Percentiles rank a stretch among this genome's conserved stretches.
These are phyloP conservation scores for Lichina pygmaea DNA, from an alignment of 495 filamentous ascomycete species.

Conservation along the genomic window DNA sequence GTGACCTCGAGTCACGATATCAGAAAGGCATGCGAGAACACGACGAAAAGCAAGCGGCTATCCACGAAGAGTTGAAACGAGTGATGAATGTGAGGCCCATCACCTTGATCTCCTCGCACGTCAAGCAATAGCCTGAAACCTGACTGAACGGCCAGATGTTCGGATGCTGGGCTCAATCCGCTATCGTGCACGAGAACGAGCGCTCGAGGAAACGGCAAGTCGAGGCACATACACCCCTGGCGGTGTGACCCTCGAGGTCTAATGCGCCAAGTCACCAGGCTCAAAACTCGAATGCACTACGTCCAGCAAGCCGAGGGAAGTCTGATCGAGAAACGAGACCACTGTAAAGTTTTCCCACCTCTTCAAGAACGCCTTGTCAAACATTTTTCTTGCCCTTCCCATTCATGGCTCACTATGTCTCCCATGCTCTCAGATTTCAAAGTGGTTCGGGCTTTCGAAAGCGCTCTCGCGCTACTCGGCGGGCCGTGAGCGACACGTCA, in stretches of 20 bases:
- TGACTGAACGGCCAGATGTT: constrained; percentile 25
- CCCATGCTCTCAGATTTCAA: constrained; percentile 24
- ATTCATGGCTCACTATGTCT: not conserved
- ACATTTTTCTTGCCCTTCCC: too few relatives aligned
- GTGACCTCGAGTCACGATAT: constrained; percentile 37
- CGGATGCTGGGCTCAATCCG: constrained; percentile 37
- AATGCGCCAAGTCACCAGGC: constrained; percentile 13
- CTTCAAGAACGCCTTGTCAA: not conserved
- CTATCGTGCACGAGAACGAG: constrained; percentile 37
- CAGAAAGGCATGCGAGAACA: constrained; percentile 29
- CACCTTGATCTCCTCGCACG: not conserved
- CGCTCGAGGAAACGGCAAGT: constrained; percentile 37
- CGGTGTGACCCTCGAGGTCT: not conserved
- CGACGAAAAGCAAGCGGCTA: constrained; percentile 27
- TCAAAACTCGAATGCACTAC: constrained; percentile 49
- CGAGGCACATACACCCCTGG: not conserved
- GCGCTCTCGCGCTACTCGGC: constrained; percentile 39
- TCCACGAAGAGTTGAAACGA: constrained; percentile 34
- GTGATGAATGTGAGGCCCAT: constrained; percentile 24
- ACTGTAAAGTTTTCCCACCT: constrained; percentile 25
- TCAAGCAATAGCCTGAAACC: not conserved
- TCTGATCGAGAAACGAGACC: constrained; percentile 42
- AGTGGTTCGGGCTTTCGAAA: constrained; percentile 61
- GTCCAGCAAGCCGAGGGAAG: constrained; percentile 41
- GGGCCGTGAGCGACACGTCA: not conserved